Evolutionary conservation across 2,329 filamentous ascomycete genomes (phyloP), one percentile per base, ranked within the genome.

Genomic region (Emergomyces orientalis): DNA sequence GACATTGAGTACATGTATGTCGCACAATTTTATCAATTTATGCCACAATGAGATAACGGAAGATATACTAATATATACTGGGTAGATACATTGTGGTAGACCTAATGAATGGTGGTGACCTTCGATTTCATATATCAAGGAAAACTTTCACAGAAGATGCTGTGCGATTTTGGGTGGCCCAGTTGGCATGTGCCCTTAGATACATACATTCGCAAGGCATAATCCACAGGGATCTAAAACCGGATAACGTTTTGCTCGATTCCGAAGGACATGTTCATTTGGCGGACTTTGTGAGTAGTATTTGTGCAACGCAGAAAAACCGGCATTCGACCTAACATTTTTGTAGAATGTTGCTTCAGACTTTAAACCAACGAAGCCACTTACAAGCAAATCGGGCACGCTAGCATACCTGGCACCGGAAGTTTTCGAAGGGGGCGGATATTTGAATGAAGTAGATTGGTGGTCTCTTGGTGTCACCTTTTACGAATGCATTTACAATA

Each of bases 401-500:
- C 79, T 99, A 63, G 94, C 94, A 61, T 99, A 99, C 73, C 85
- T 99, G 8, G 92, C 93, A 1, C 94, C 94, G 4, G 94, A 99
- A 75, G 94, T 97, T 1, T 99, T 97, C 71, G 84, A 87, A 67
- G 93, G 93, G 58, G 88, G 86, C 65, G 94, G 94, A 47, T 99
- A 99, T 72, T 87, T 89, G 64, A 86, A 87, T 56, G 90, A 94
- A 69, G 92, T 94, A 51, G 94, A 99, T 74, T 99, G 94, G 94
- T 99, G 94, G 94, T 97, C 94, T 6, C 78, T 99, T 27, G 94
- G 94, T 58, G 94, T 99, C 55, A 84, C 96, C n/a, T 97, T 97
- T 75, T 99, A 97, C 76, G 94, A 99, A 76, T 97, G 94, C 82
- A 97, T 99, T 67, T 99, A 97, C 79, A 96, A 95, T 79, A 97